Percentiles rank a stretch among this genome's conserved stretches.
Evolutionary conservation across 2,329 filamentous ascomycete species (phyloP).

Genomic region (Aureobasidium sp.): DNA sequence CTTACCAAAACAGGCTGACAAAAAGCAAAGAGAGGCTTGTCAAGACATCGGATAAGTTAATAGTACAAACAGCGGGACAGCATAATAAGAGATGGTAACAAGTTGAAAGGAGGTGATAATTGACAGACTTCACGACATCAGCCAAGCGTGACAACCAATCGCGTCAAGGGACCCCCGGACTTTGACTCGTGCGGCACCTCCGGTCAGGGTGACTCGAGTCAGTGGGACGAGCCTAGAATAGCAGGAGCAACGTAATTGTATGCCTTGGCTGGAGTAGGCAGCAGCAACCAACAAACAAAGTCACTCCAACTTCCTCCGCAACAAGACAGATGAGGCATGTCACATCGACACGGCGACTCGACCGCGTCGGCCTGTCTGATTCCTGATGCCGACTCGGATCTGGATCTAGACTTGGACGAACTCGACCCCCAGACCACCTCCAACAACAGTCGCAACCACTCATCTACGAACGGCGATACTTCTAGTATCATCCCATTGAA

Average conservation of each 20-base stretch:
- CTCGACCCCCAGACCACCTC: constrained; percentile 55
- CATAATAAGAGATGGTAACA: background rate
- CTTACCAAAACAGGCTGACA: background rate
- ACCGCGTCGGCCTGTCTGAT: constrained; percentile 28
- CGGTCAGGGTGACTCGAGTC: background rate
- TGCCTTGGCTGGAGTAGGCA: background rate
- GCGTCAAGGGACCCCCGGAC: background rate
- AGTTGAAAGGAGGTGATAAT: constrained; percentile 1
- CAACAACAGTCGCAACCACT: constrained; percentile 20
- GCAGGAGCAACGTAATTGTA: constrained; percentile 15
- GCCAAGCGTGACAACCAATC: constrained; percentile 1
- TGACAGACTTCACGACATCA: background rate
- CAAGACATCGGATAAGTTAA: constrained; percentile 1
- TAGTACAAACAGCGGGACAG: background rate
- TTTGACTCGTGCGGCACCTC: background rate
- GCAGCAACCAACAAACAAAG: background rate
- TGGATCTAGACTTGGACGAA: constrained; percentile 71
- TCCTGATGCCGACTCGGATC: constrained; percentile 53
- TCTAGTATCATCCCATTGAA: constrained; percentile 61
- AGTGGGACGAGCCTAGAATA: background rate
- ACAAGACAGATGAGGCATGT: constrained; percentile 37
- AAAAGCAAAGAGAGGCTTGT: background rate
- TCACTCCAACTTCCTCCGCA: background rate
- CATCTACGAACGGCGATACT: constrained; percentile 32
- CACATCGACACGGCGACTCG: constrained; percentile 40